These are phyloP conservation scores for Cladophialophora carrionii DNA, from an alignment of 2,329 filamentous ascomycete genomes.

Conservation along the genomic window DNA sequence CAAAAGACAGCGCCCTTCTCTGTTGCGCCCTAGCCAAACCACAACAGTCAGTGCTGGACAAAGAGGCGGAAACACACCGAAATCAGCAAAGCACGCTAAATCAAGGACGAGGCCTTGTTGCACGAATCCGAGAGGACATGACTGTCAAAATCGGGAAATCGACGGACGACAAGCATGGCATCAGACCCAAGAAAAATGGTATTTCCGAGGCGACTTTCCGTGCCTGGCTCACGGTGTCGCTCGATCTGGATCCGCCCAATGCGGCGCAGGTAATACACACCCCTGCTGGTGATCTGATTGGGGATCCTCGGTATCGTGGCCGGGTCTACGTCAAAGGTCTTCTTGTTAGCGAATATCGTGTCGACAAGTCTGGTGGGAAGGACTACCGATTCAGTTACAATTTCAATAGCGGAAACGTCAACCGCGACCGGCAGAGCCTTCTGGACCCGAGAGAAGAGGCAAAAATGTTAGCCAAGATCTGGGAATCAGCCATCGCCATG, in stretches of 20 bases:
- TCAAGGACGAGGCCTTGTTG: not conserved
- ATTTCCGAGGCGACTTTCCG: constrained; percentile 21
- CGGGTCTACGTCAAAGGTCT: constrained; percentile 32
- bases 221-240: constrained; percentile 26
- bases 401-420: constrained; percentile 21
- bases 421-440: constrained; percentile 27
- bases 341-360: constrained; percentile 10
- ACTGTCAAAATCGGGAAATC: constrained; percentile 24
- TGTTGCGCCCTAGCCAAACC: not conserved
- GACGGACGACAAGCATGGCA: not conserved
- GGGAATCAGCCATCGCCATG: constrained; percentile 21
- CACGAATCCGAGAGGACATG: constrained; percentile 22
- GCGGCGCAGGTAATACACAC: constrained; percentile 20
- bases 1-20: not conserved
- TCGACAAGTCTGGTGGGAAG: not conserved
- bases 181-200: constrained; percentile 2
- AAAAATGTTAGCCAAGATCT: constrained; percentile 24
- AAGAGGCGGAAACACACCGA: not conserved
- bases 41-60: not conserved
- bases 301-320: constrained; percentile 16
- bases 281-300: constrained; percentile 24
- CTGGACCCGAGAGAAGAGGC: constrained; percentile 22
- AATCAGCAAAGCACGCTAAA: not conserved
- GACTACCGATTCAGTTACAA: constrained; percentile 26
- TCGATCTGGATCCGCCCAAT: constrained; percentile 26